Percentiles rank a stretch among this genome's conserved stretches.
phyloP scores from a whole-genome alignment of 371 early-diverging fungal species.

The Saksenaea oblongispora region DNA sequence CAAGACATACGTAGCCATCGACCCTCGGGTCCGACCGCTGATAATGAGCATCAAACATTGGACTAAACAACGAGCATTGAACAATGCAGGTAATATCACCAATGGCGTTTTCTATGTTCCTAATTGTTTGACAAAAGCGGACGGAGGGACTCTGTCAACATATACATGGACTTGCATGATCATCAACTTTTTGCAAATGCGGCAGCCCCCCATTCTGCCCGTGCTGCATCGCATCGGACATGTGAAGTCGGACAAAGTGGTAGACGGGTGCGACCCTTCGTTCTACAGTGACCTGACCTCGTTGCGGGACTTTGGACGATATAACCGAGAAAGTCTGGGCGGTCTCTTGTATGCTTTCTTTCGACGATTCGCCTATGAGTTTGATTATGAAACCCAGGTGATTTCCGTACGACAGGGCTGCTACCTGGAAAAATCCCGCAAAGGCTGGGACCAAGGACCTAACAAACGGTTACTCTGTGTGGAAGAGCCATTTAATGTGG shows the following conservation, averaged over 20 bases:
- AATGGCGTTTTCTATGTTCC: constrained; percentile 4
- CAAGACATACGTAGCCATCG: constrained; percentile 73
- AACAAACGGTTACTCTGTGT: constrained; percentile 73
- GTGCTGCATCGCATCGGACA: constrained; percentile 70
- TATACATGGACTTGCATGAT: constrained; percentile 94
- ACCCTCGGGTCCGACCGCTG: constrained; percentile 78
- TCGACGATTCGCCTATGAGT: constrained; percentile 75
- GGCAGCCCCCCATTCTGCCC: constrained; percentile 87
- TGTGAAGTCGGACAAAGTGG: constrained; percentile 6
- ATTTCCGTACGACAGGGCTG: constrained; percentile 79
- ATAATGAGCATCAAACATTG: constrained; percentile 82
- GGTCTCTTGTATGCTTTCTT: constrained; percentile 86
- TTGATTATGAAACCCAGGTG: constrained; percentile 79
- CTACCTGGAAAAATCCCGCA: constrained; percentile 72
- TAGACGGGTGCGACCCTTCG: neutral
- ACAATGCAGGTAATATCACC: constrained; percentile 62
- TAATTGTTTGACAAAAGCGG: constrained; percentile 50
- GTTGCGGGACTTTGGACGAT: constrained; percentile 65
- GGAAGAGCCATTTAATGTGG: constrained; percentile 89
- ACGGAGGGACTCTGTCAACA: constrained; percentile 92
- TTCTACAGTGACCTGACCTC: constrained; percentile 71
- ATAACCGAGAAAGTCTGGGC: constrained; percentile 77
- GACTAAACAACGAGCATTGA: constrained; percentile 75
- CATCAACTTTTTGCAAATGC: constrained; percentile 87
- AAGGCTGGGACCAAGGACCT: constrained; percentile 71